These are phyloP conservation scores for Hypoxylon trugodes DNA, from an alignment of 495 filamentous ascomycete genomes.

Conservation along the genomic window DNA sequence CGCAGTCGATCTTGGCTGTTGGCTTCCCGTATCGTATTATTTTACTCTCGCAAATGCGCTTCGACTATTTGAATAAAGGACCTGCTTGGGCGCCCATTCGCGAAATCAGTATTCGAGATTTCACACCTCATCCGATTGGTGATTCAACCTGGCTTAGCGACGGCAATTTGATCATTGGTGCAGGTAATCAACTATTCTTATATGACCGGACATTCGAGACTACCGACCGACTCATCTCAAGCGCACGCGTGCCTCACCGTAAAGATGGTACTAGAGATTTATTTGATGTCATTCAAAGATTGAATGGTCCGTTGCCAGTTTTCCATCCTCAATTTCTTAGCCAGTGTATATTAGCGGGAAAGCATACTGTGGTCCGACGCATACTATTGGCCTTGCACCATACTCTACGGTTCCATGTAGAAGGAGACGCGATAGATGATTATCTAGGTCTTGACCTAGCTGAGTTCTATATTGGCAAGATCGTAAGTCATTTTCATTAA, in stretches of 20 bases:
- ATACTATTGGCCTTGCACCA: constrained; percentile 79
- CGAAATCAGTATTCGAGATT: constrained; percentile 80
- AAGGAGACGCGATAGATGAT: constrained; percentile 83
- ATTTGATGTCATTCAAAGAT: constrained; percentile 78
- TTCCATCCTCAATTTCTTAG: constrained; percentile 94
- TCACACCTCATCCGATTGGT: constrained; percentile 91
- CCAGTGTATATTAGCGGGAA: constrained; percentile 87
- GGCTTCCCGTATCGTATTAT: constrained; percentile 87
- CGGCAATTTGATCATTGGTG: constrained; percentile 84
- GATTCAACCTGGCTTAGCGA: constrained; percentile 90
- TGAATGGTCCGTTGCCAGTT: constrained; percentile 89
- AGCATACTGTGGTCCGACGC: constrained; percentile 73
- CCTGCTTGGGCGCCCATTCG: constrained; percentile 88
- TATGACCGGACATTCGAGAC: constrained; percentile 78
- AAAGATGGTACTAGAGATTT: constrained; percentile 64
- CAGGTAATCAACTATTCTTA: constrained; percentile 92
- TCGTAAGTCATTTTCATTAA: neutral
- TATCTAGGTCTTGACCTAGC: constrained; percentile 77
- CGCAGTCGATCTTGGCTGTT: constrained; percentile 89
- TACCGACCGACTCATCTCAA: constrained; percentile 67
- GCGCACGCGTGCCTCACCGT: constrained; percentile 66
- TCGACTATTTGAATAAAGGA: constrained; percentile 90
- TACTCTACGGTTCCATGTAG: constrained; percentile 81
- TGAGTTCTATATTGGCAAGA: constrained; percentile 66
- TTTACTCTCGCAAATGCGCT: constrained; percentile 89